phyloP scores from a whole-genome alignment of 192 early-diverging fungal genomes.

The Podila epicladia region DNA sequence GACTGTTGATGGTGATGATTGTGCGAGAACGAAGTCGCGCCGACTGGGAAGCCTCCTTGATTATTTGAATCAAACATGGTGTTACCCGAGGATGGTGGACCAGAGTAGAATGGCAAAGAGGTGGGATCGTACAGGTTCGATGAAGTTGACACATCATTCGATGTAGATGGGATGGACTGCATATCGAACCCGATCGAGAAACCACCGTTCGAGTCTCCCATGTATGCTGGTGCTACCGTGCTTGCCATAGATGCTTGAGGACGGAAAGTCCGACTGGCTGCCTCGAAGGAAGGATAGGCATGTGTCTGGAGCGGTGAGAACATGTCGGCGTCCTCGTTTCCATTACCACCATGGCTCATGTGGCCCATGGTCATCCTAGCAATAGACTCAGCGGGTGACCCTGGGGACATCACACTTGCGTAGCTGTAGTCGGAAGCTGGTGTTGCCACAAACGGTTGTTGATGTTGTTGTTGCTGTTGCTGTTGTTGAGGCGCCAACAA shows the following conservation, averaged over 20 bases:
- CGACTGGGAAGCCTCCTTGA: slow-evolving; percentile 15
- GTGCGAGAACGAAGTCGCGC: slow-evolving; percentile 20
- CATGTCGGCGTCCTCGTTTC: slow-evolving; percentile 34
- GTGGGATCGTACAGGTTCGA: slow-evolving; percentile 8
- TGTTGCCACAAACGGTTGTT: slow-evolving; percentile 36
- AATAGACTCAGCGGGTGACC: slow-evolving; percentile 40
- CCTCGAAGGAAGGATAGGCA: slow-evolving; percentile 36
- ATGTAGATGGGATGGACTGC: slow-evolving; percentile 9
- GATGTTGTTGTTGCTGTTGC: slow-evolving; percentile 10
- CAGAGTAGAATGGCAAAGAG: slow-evolving; percentile 21
- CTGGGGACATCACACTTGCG: slow-evolving; percentile 41
- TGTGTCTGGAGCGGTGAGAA: slow-evolving; percentile 41
- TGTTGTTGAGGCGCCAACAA: slow-evolving; percentile 26
- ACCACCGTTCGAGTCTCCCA: slow-evolving; percentile 3
- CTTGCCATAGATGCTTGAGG: slow-evolving; percentile 3
- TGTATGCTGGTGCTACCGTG: background rate
- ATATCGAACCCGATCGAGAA: slow-evolving; percentile 32
- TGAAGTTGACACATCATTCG: background rate
- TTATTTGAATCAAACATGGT: slow-evolving; percentile 32
- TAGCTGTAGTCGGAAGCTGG: slow-evolving; percentile 49
- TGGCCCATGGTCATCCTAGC: slow-evolving; percentile 31
- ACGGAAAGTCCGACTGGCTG: slow-evolving; percentile 29
- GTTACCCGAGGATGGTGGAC: background rate
- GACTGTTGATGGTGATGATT: slow-evolving; percentile 11
- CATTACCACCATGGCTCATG: background rate